These are phyloP conservation scores for Saccharomycopsis sp. DNA, from an alignment of 805 yeast species.

Conservation along the genomic window DNA sequence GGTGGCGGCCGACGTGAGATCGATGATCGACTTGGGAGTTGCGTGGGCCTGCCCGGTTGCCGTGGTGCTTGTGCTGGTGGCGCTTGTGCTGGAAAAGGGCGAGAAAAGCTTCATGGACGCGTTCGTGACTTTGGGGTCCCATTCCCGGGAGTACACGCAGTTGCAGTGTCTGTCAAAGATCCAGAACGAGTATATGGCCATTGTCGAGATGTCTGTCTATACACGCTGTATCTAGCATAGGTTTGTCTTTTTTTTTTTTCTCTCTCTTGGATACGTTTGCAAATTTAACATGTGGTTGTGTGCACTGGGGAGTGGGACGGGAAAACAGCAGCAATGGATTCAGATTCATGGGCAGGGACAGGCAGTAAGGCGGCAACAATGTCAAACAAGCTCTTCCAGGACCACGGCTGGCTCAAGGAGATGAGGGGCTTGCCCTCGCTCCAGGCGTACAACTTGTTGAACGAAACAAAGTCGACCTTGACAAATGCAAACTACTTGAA, in stretches of 20 bases:
- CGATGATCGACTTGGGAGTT: slow-evolving; percentile 13
- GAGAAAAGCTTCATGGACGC: slow-evolving; percentile 21
- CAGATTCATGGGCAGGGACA: too few species aligned
- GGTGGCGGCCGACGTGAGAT: slow-evolving; percentile 20
- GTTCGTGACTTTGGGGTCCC: slow-evolving; percentile 33
- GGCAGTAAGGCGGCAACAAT: too few species aligned
- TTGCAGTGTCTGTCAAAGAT: slow-evolving; percentile 88
- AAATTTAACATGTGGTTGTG: too few species aligned
- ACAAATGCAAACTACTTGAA: slow-evolving; percentile 3
- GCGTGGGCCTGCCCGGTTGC: slow-evolving; percentile 8
- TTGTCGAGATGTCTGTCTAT: too few species aligned
- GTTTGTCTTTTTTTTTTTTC: too few species aligned
- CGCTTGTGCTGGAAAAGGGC: slow-evolving; percentile 8
- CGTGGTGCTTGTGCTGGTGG: background rate
- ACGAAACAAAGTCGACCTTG: slow-evolving; percentile 10
- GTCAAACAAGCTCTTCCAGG: too few species aligned
- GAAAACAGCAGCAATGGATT: too few species aligned
- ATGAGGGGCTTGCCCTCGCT: slow-evolving; percentile 16
- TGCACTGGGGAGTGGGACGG: too few species aligned
- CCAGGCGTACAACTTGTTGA: slow-evolving; percentile 16
- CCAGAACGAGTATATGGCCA: slow-evolving; percentile 80
- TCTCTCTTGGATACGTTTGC: too few species aligned
- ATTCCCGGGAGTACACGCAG: slow-evolving; percentile 76
- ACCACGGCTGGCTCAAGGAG: slow-evolving; percentile 18
- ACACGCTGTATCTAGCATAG: too few species aligned